Base-by-base conservation (phyloP, 768 basidiomycete genomes). In the Daedaleopsis nitida region DNA sequence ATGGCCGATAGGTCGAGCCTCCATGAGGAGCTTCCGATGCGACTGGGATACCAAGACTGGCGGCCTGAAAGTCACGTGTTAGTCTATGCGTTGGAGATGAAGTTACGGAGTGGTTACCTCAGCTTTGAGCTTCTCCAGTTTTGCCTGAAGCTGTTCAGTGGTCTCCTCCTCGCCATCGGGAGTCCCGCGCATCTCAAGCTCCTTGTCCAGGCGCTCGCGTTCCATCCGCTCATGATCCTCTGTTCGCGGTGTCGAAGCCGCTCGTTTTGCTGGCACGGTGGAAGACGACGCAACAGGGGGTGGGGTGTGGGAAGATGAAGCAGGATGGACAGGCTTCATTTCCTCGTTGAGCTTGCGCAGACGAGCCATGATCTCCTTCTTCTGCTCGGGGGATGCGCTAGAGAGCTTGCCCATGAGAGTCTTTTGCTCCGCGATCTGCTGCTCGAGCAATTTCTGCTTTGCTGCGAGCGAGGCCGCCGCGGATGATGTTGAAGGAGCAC, bases 341-440 rank as follows among this genome's bases (percentile, higher is more conserved):
- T 94, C 92, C 68, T 91, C 87, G 24, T 83, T 85, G 51, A 96
- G 74, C 69, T 89, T 88, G 64, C 90, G 83, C 57, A 96, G 72
- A 58, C 86, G 82, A 1, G 80, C 79, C 84, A 95, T 87, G 52
- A 96, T 87, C 43, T 78, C 79, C 74, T 92, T 88, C 78, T 91
- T 96, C 76, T 91, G 89, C 57, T 88, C 84, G 0, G 81, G 69
- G 11, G 86, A 81, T 9, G 88, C 86, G 5, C 83, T 82, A 24
- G 78, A 74, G 14, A 96, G 74, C 37, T 84, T 83, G 8, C 81
- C 81, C 86, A 97, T 89, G 58, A 98, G 77, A 1, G 85, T 78
- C 73, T 95, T 96, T 75, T 96, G 96, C 74, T 96, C 92, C 0
- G 86, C 81, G 60, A 97, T 94, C 68, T 91, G 89, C 70, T 89